Percentiles rank a stretch among this genome's conserved stretches.
These are phyloP conservation scores for Boletus barrowsii DNA, from an alignment of 768 basidiomycete species.

Conservation along the genomic window DNA sequence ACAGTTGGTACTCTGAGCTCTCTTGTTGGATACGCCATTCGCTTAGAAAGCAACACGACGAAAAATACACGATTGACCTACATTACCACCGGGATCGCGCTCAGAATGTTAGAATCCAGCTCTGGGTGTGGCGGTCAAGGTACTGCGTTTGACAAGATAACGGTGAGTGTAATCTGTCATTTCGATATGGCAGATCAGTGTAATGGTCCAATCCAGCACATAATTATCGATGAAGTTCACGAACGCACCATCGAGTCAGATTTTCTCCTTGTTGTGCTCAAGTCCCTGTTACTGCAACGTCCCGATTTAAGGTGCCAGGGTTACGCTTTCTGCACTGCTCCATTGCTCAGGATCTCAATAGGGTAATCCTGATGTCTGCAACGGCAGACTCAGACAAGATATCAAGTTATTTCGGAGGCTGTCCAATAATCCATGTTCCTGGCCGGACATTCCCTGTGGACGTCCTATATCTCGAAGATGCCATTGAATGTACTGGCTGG, in stretches of 20 bases:
- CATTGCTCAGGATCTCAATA: conserved; percentile 29
- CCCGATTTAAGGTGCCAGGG: conserved; percentile 74
- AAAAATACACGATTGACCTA: conserved; percentile 77
- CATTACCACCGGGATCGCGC: conserved; percentile 91
- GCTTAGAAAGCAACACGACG: conserved; percentile 84
- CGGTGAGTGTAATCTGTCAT: conserved; percentile 48
- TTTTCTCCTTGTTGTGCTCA: conserved; percentile 91
- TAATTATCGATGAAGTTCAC: conserved; percentile 97
- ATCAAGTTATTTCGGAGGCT: conserved; percentile 82
- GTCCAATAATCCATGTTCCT: conserved; percentile 82
- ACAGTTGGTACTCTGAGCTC: conserved; percentile 74
- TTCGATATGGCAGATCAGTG: background rate
- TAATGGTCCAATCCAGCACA: conserved; percentile 52
- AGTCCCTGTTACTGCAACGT: conserved; percentile 71
- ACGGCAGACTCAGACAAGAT: conserved; percentile 92
- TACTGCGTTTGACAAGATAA: conserved; percentile 90
- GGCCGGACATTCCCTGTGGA: conserved; percentile 95
- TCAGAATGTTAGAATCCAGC: conserved; percentile 94
- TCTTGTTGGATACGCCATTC: conserved; percentile 91
- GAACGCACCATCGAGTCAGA: conserved; percentile 97
- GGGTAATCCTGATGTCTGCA: conserved; percentile 95
- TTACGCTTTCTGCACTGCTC: background rate
- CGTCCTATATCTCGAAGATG: conserved; percentile 84
- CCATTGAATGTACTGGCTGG: conserved; percentile 79
- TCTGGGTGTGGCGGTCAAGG: conserved; percentile 65